Base-by-base conservation (phyloP, 1,284 basidiomycete genomes). In the Melampsora americana region DNA sequence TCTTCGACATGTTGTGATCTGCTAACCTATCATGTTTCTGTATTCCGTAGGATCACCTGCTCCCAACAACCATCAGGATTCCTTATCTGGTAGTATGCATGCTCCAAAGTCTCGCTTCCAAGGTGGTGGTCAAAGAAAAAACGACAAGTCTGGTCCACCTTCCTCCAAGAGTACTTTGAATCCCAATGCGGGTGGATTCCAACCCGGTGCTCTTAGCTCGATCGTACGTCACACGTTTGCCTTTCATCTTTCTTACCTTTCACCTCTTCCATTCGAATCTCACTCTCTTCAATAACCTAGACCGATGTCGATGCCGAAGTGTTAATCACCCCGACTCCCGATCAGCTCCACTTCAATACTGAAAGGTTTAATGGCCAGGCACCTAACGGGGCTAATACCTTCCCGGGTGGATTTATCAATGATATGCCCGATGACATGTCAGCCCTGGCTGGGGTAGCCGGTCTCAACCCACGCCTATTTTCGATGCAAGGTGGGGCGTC, bases 151-250 rank as follows among this genome's bases (percentile, higher is more conserved):
- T 26, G 66, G 53, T 32, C 39, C 64, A 39, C 18, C 62, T 66
- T 48, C 72, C 20, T 28, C 69, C 50, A 65, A 75, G 56, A 79
- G 79, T 39, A 78, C 75, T 0, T 79, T 82, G 48, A 82, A 82
- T 78, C 81, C 81, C 23, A 79, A 78, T 42, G 81, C 81, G 2
- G 81, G 81, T 64, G 81, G 81, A 0, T 82, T 82, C 76, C 79
- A 80, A 42, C 81, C 81, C 20, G 79, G 79, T 56, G 77, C 79
- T 20, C 78, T 82, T 44, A 78, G 79, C 39, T 77, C 80, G 1
- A 80, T 82, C 61, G 77, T 72, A 62, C 80, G 81, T 79, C 78
- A 80, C 14, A 32, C 11, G 16, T 5, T 28, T 32, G 16, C 16
- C 5, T 46, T 32, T 66, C n/a, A n/a, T n/a, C n/a, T 18, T 50